A percentile compares a stretch with the other conserved stretches of the same genome.
Evolutionary conservation across 371 early-diverging fungal species (phyloP).

Genomic region (Conidiobolus incongruus): DNA sequence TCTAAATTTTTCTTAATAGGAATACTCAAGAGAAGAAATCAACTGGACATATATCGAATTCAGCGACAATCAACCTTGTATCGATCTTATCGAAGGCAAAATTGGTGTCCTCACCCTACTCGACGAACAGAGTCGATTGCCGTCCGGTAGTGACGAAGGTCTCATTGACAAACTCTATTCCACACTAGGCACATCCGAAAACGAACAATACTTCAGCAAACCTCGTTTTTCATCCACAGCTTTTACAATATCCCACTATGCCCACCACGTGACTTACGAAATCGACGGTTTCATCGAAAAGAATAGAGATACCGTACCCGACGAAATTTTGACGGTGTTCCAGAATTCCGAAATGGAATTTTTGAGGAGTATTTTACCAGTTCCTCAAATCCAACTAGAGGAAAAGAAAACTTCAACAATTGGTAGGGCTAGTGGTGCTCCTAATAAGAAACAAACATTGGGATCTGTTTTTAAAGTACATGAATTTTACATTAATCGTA

Average conservation of each 20-base stretch:
- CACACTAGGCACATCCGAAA: conserved; percentile 39
- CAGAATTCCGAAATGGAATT: conserved; percentile 44
- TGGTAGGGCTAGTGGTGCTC: conserved; percentile 25
- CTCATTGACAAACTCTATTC: conserved; percentile 69
- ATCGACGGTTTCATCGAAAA: conserved; percentile 93
- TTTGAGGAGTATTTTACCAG: conserved; percentile 43
- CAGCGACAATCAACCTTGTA: conserved; percentile 98
- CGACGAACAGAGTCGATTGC: conserved; percentile 92
- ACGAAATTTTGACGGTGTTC: conserved; percentile 58
- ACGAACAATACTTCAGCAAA: conserved; percentile 63
- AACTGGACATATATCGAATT: conserved; percentile 84
- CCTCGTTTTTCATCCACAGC: conserved; percentile 64
- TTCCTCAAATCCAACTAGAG: conserved; percentile 12
- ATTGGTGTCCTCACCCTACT: conserved; percentile 80
- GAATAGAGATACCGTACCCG: conserved; percentile 96
- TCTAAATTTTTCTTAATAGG: conserved; percentile 14
- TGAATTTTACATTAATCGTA: not conserved
- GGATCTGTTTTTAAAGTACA: conserved; percentile 56
- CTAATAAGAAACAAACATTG: conserved; percentile 57
- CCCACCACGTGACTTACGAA: conserved; percentile 74
- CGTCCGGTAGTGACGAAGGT: conserved; percentile 64
- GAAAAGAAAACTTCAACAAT: conserved; percentile 6
- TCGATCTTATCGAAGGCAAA: conserved; percentile 92
- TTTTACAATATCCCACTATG: conserved; percentile 81
- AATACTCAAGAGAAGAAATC: conserved; percentile 82